Percentiles rank a stretch among this genome's conserved stretches.
phyloP scores from a whole-genome alignment of 768 basidiomycete species.

The Naematelia aurantialba region DNA sequence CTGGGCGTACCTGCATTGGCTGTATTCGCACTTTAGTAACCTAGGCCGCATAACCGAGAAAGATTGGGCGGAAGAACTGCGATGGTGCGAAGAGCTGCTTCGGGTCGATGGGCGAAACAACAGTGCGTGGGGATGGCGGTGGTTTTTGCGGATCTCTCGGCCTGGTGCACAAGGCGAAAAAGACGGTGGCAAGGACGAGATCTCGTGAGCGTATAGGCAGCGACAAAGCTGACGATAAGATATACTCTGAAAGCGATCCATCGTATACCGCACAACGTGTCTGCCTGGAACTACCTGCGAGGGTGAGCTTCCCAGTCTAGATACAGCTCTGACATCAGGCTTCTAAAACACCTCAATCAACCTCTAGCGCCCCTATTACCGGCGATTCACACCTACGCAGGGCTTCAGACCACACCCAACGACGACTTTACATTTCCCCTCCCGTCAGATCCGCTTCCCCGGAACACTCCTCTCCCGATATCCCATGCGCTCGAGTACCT shows the following conservation, averaged over 20 bases:
- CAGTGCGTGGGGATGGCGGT: slow-evolving; percentile 94
- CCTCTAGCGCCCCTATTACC: slow-evolving; percentile 59
- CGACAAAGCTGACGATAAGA: slow-evolving; percentile 51
- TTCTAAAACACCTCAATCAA: slow-evolving; percentile 60
- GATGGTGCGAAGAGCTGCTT: slow-evolving; percentile 48
- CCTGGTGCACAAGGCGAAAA: slow-evolving; percentile 59
- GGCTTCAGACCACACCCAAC: slow-evolving; percentile 11
- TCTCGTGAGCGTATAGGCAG: slow-evolving; percentile 60
- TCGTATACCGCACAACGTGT: slow-evolving; percentile 84
- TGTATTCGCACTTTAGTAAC: slow-evolving; percentile 68
- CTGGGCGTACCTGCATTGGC: slow-evolving; percentile 96
- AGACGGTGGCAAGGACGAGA: slow-evolving; percentile 63
- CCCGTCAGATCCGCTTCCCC: slow-evolving; percentile 20
- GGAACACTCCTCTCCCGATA: slow-evolving; percentile 72
- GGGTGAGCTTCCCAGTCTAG: slow-evolving; percentile 50
- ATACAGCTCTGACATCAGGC: slow-evolving; percentile 9
- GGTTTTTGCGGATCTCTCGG: slow-evolving; percentile 65
- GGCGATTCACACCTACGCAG: slow-evolving; percentile 67
- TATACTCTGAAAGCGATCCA: slow-evolving; percentile 80
- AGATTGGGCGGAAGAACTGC: slow-evolving; percentile 41
- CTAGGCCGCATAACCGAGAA: slow-evolving; percentile 31
- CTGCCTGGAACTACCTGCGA: slow-evolving; percentile 95
- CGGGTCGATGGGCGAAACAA: slow-evolving; percentile 84
- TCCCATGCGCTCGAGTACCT: slow-evolving; percentile 52
- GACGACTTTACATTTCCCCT: slow-evolving; percentile 20